Evolutionary conservation across 1,284 basidiomycete genomes (phyloP).

Genomic region (Exobasidium rhododendri): DNA sequence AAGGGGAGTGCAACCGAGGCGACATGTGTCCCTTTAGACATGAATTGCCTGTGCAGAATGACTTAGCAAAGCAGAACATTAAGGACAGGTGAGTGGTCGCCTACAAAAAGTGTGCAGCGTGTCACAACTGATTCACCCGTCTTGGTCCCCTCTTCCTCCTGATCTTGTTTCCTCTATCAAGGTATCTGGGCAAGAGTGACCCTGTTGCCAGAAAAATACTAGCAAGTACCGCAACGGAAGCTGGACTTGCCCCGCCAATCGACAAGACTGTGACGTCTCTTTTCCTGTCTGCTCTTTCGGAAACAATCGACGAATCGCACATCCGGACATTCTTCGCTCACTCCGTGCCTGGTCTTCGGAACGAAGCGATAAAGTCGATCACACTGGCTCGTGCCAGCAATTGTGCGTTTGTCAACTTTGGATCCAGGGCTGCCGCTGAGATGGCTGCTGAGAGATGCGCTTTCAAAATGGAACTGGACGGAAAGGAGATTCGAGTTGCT

Average conservation of each 20-base stretch:
- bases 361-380: conserved; percentile 63
- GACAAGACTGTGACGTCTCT: conserved; percentile 80
- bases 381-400: conserved; percentile 52
- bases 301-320: conserved; percentile 69
- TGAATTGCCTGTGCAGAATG: conserved; percentile 68
- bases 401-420: conserved; percentile 95
- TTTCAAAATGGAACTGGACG: conserved; percentile 78
- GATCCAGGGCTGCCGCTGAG: conserved; percentile 74
- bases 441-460: conserved; percentile 79
- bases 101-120: conserved; percentile 51
- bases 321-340: conserved; percentile 71
- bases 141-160: conserved; percentile 5
- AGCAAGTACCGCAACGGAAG: conserved; percentile 66
- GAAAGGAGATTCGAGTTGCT: conserved; percentile 70
- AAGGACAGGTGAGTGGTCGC: conserved; percentile 67
- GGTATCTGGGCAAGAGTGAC: conserved; percentile 75
- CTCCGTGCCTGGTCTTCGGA: conserved; percentile 50
- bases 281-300: conserved; percentile 80
- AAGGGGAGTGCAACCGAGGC: conserved; percentile 90
- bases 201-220: conserved; percentile 87
- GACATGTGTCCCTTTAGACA: conserved; percentile 91
- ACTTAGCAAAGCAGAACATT: conserved; percentile 84
- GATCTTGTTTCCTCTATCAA: neutral
- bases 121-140: neutral
- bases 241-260: conserved; percentile 83